phyloP scores from a whole-genome alignment of 768 basidiomycete species.

The Royoungia palumana region DNA sequence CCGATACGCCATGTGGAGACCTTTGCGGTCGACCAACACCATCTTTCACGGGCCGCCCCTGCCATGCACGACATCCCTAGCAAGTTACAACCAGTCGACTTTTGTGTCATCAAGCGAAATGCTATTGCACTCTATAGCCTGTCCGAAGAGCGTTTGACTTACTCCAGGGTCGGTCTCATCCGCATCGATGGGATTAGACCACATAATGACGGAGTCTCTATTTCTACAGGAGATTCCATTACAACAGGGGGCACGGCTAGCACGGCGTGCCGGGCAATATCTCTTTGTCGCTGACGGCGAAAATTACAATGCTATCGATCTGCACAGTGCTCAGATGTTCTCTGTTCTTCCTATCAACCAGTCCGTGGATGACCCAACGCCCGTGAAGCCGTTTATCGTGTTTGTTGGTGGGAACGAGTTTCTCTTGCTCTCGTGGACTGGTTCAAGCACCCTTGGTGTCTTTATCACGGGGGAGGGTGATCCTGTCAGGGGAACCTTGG shows the following conservation, averaged over 20 bases:
- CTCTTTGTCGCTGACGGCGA: conserved; percentile 75
- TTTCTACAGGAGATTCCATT: conserved; percentile 64
- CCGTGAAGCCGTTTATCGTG: conserved; percentile 66
- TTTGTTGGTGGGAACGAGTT: conserved; percentile 79
- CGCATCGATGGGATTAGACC: background rate
- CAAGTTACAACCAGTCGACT: conserved; percentile 54
- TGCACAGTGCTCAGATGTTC: conserved; percentile 65
- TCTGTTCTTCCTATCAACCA: conserved; percentile 81
- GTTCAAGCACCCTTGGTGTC: conserved; percentile 74
- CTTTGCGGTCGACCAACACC: conserved; percentile 79
- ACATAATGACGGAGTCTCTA: background rate
- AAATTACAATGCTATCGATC: conserved; percentile 75
- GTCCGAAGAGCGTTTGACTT: conserved; percentile 57
- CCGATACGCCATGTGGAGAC: conserved; percentile 78
- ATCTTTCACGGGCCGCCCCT: conserved; percentile 51
- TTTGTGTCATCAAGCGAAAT: conserved; percentile 69
- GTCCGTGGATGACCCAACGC: conserved; percentile 40
- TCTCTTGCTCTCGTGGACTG: conserved; percentile 83
- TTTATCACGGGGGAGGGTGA: conserved; percentile 85
- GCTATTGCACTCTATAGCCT: conserved; percentile 62
- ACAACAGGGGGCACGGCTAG: conserved; percentile 53
- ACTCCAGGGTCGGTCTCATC: conserved; percentile 49
- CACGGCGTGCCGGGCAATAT: conserved; percentile 56
- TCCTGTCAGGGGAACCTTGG: conserved; percentile 84
- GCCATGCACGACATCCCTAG: conserved; percentile 36